A percentile compares a stretch with the other conserved stretches of the same genome.
These are phyloP conservation scores for Hawksworthiomyces lignivorus DNA, from an alignment of 2,329 filamentous ascomycete species.

Conservation along the genomic window DNA sequence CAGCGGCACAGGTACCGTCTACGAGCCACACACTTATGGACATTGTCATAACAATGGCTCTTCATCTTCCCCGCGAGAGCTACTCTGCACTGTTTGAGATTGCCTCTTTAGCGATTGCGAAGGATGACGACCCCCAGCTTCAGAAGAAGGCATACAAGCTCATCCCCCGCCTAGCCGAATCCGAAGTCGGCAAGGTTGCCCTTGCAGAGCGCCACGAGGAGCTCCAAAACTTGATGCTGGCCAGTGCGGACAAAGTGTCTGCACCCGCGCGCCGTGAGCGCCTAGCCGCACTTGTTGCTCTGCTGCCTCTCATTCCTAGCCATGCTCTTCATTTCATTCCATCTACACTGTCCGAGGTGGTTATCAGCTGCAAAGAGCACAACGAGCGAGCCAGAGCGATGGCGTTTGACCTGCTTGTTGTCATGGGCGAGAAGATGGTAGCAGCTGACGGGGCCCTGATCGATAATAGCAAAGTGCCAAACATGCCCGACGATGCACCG, in stretches of 20 bases:
- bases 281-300: constrained; percentile 69
- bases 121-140: constrained; percentile 77
- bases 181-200: constrained; percentile 67
- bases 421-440: constrained; percentile 75
- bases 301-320: constrained; percentile 71
- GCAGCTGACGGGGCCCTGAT: constrained; percentile 62
- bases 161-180: constrained; percentile 81
- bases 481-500: constrained; percentile 77
- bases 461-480: constrained; percentile 75
- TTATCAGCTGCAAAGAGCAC: constrained; percentile 94
- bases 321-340: constrained; percentile 88
- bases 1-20: constrained; percentile 63
- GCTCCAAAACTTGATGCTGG: constrained; percentile 72
- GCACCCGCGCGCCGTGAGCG: constrained; percentile 81
- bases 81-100: constrained; percentile 82
- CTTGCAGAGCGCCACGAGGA: constrained; percentile 68
- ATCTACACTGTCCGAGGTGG: constrained; percentile 82
- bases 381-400: constrained; percentile 88
- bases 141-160: constrained; percentile 99
- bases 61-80: constrained; percentile 82
- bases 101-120: constrained; percentile 72
- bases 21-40: constrained; percentile 95
- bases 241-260: constrained; percentile 75
- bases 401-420: constrained; percentile 83
- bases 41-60: constrained; percentile 89